These are phyloP conservation scores for Fomitopsis pinicola DNA, from an alignment of 1,284 basidiomycete species.

Conservation along the genomic window DNA sequence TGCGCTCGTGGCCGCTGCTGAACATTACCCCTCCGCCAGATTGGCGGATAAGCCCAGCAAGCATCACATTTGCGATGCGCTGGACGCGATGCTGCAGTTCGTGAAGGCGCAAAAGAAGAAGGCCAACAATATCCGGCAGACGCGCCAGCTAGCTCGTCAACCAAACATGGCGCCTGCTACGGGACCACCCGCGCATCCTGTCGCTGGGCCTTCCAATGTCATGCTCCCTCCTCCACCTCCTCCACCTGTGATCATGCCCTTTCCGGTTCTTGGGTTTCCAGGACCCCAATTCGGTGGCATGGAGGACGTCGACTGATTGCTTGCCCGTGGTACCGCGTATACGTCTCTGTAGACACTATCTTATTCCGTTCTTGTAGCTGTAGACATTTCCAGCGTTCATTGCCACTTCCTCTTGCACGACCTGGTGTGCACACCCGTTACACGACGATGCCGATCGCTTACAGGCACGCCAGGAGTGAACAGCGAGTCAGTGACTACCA, in stretches of 20 bases:
- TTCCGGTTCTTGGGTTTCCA: neutral
- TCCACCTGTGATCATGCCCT: neutral
- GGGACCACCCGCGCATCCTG: neutral
- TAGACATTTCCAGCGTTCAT: neutral
- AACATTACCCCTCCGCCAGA: slow-evolving; percentile 26
- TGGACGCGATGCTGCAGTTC: slow-evolving; percentile 45
- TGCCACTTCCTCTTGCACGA: neutral
- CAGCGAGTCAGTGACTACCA: neutral
- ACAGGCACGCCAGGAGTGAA: neutral
- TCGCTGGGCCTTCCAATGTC: neutral
- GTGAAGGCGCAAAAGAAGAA: slow-evolving; percentile 43
- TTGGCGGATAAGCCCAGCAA: slow-evolving; percentile 50
- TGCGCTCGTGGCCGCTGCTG: neutral
- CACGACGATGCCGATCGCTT: neutral
- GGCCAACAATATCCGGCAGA: slow-evolving; percentile 1
- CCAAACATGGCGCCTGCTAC: neutral
- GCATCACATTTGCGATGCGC: slow-evolving; percentile 43
- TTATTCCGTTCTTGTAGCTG: slow-evolving; percentile 2
- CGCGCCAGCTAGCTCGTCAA: neutral
- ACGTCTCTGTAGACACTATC: neutral
- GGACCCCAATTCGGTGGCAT: slow-evolving; percentile 13
- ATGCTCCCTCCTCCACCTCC: neutral
- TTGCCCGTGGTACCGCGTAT: neutral
- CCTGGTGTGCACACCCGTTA: neutral
- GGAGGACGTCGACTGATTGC: slow-evolving; percentile 20